A percentile compares a stretch with the other conserved stretches of the same genome.
Conservation (phyloP, 805 yeast genomes). For the Saccharomycopsis olivae region DNA sequence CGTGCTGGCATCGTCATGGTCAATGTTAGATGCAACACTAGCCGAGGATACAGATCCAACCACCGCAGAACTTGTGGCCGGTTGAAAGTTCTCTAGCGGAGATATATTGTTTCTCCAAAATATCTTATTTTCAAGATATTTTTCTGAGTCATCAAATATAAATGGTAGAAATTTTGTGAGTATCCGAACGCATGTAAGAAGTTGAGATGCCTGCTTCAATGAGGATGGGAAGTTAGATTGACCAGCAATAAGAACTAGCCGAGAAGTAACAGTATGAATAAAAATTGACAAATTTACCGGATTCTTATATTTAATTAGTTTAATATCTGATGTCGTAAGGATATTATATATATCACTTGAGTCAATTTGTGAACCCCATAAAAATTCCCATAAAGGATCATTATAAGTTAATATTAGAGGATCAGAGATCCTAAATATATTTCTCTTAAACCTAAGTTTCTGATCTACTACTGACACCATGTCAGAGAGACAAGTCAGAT, state of each 20-base stretch:
- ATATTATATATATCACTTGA: slow-evolving; percentile 49
- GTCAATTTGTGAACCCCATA: slow-evolving; percentile 39
- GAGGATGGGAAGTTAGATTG: slow-evolving; percentile 22
- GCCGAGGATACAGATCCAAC: slow-evolving; percentile 7
- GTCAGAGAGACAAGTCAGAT: too few relatives aligned
- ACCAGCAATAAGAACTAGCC: slow-evolving; percentile 22
- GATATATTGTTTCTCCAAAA: slow-evolving; percentile 8
- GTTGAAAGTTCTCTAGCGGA: not conserved
- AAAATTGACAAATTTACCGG: slow-evolving; percentile 45
- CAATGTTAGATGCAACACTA: slow-evolving; percentile 1
- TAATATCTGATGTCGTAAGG: slow-evolving; percentile 47
- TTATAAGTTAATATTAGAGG: too few relatives aligned
- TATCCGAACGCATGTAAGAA: slow-evolving; percentile 38
- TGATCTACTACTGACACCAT: too few relatives aligned
- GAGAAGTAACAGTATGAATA: slow-evolving; percentile 30
- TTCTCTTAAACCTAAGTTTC: too few relatives aligned
- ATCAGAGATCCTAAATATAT: too few relatives aligned
- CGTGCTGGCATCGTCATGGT: slow-evolving; percentile 3
- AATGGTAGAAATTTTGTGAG: slow-evolving; percentile 11
- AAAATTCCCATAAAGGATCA: slow-evolving; percentile 34
- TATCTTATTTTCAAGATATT: slow-evolving; percentile 1
- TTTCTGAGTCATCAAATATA: slow-evolving; percentile 7
- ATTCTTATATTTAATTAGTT: slow-evolving; percentile 48
- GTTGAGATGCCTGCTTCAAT: slow-evolving; percentile 15
- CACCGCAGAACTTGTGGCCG: too few relatives aligned